Base-by-base conservation (phyloP, 192 early-diverging fungal genomes). In the Linnemannia hyalina region DNA sequence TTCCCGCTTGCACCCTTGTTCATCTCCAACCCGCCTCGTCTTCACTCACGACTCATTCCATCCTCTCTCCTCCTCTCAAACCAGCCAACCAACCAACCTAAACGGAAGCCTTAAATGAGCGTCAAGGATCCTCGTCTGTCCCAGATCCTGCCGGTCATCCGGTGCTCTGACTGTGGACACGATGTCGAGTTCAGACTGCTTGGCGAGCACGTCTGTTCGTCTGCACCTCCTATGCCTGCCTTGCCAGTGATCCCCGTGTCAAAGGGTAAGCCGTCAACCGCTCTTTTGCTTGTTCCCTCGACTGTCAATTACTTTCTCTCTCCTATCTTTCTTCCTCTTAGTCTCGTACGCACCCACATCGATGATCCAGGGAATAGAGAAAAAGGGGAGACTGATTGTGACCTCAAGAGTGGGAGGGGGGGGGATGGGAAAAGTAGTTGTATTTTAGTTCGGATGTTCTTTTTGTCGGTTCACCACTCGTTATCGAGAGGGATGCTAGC, bases 131-230 rank as follows among this genome's bases (percentile, higher is more conserved):
- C 90, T 41, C 91, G 92, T 47, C 88, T 92, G 41, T 91, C 90
- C 41, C 91, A 93, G 86, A 75, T 93, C 54, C 78, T 93, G 38
- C 90, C 91, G 9, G 83, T 90, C 46, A 89, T 93, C 52, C 90
- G 91, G 49, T 93, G 92, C 80, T 90, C 90, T 49, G 90, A 92
- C 82, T 93, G 92, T 89, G 92, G 91, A 29, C 71, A 87, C 69
- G 88, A 91, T 74, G 89, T 93, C 60, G 91, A 91, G 70, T 89
- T 93, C 55, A 82, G 89, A 36, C 72, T 73, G 23, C 74, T 93
- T 15, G 90, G 89, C 23, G 88, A 90, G 70, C 92, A 93, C 83
- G 74, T 92, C 22, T 93, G 92, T 70, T 79, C 89, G 10, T 88
- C 82, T 60, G 89, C 85, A 42, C 91, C 91, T 10, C 84, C 89